Percentiles rank a stretch among this genome's conserved stretches.
These are phyloP conservation scores for Zizania latifolia DNA, from an alignment of 176 grass and related monocot genomes.

Conservation along the genomic window DNA sequence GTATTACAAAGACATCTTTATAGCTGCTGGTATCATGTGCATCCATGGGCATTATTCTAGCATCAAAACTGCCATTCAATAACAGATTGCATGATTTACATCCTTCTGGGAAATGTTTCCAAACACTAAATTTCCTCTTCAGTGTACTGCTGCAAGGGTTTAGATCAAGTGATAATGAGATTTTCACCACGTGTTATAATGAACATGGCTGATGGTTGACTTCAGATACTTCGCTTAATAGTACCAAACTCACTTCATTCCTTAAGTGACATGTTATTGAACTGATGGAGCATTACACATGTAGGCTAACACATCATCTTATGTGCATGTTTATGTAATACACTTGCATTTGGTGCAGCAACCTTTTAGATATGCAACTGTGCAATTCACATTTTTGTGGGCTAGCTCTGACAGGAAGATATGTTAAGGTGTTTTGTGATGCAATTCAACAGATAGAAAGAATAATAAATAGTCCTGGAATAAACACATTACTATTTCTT, in stretches of 20 bases:
- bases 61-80: conserved; percentile 3
- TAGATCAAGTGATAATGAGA: neutral
- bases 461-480: neutral
- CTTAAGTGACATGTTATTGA: neutral
- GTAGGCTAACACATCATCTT: neutral
- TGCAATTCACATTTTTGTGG: neutral
- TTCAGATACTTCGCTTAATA: neutral
- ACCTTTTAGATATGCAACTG: neutral
- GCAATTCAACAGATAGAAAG: neutral
- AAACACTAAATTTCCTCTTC: neutral
- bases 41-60: conserved; percentile 4
- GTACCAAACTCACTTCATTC: neutral
- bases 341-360: neutral
- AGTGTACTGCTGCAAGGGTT: neutral
- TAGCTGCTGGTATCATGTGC: neutral
- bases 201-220: neutral
- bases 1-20: neutral
- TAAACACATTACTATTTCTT: conserved; percentile 3
- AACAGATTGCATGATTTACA: conserved; percentile 3
- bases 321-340: neutral
- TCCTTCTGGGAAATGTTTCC: conserved; percentile 6
- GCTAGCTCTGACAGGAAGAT: neutral
- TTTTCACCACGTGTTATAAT: neutral
- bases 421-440: neutral
- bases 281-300: neutral